Percentiles rank a stretch among this genome's conserved stretches.
Conservation (phyloP, 108 stramenopile genomes). For the Aurantiochytrium sp. region DNA sequence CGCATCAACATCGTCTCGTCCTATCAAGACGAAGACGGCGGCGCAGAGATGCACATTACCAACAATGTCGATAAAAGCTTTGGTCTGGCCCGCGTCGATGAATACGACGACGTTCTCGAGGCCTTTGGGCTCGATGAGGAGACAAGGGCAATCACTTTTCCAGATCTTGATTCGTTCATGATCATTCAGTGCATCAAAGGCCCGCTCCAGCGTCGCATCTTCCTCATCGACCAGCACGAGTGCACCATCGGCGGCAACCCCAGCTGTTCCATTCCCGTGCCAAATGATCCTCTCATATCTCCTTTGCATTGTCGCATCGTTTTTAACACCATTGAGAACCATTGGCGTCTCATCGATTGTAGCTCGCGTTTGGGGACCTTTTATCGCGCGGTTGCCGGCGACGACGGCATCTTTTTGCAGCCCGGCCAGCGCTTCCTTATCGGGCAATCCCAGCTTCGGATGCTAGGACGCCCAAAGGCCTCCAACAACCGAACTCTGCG, state of each 20-base stretch:
- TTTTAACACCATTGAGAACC: not conserved
- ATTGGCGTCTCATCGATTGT: conserved; percentile 8
- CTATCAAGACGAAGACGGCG: not conserved
- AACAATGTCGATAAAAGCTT: conserved; percentile 17
- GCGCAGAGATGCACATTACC: not conserved
- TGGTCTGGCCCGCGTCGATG: conserved; percentile 1
- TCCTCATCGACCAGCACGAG: not conserved
- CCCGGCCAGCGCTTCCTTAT: conserved; percentile 1
- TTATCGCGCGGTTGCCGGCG: not conserved
- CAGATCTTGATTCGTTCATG: not conserved
- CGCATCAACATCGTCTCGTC: not conserved
- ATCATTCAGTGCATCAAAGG: conserved; percentile 12
- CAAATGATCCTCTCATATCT: conserved; percentile 8
- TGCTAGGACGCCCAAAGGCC: not conserved
- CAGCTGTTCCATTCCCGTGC: not conserved
- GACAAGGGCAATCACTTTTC: not conserved
- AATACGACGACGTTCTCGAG: not conserved
- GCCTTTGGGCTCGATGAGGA: not conserved
- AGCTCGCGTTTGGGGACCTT: not conserved
- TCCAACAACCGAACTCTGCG: not conserved
- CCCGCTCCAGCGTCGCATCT: not conserved
- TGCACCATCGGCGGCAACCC: conserved; percentile 1
- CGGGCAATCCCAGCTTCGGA: not conserved
- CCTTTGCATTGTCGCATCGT: not conserved
- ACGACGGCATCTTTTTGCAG: not conserved